Percentiles rank a stretch among this genome's conserved stretches.
Evolutionary conservation across 2,329 filamentous ascomycete genomes (phyloP).

Genomic region (Taxawa tesnikishii): DNA sequence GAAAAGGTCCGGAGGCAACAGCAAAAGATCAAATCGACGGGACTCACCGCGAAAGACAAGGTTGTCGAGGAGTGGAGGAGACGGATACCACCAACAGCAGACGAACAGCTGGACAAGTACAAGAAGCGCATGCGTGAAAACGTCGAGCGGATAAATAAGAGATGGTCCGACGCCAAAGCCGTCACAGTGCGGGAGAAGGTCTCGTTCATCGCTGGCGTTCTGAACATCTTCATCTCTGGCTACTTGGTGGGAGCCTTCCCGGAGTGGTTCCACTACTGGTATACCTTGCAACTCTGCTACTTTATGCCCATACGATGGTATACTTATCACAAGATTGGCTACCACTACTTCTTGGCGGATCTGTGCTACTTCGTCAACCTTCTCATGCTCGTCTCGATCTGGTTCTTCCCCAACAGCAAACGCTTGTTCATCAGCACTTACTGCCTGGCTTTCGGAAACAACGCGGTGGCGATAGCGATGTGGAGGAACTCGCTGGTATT

Average conservation of each 20-base stretch:
- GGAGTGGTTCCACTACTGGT: slow-evolving; percentile 85
- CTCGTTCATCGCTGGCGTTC: slow-evolving; percentile 87
- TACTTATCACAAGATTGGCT: slow-evolving; percentile 80
- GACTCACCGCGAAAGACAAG: slow-evolving; percentile 69
- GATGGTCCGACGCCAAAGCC: slow-evolving; percentile 80
- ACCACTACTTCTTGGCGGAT: slow-evolving; percentile 94
- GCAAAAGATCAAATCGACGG: slow-evolving; percentile 64
- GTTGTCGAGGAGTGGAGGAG: slow-evolving; percentile 90
- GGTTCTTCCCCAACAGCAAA: slow-evolving; percentile 83
- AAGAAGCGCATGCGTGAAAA: slow-evolving; percentile 73
- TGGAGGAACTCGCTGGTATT: slow-evolving; percentile 98
- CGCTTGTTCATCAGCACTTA: slow-evolving; percentile 85
- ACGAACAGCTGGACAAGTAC: slow-evolving; percentile 89
- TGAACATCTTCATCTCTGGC: slow-evolving; percentile 95
- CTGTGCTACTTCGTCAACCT: slow-evolving; percentile 98
- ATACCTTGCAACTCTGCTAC: slow-evolving; percentile 48
- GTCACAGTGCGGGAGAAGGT: slow-evolving; percentile 88
- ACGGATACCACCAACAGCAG: slow-evolving; percentile 71
- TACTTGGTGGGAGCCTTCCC: slow-evolving; percentile 83
- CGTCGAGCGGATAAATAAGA: slow-evolving; percentile 73
- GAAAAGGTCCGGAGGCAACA: slow-evolving; percentile 75
- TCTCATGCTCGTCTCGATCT: slow-evolving; percentile 67
- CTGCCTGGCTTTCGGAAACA: slow-evolving; percentile 90
- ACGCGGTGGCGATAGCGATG: slow-evolving; percentile 95
- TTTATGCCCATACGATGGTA: slow-evolving; percentile 96